Base-by-base conservation (phyloP, 2,329 filamentous ascomycete genomes). In the Leptographium galeiforme region DNA sequence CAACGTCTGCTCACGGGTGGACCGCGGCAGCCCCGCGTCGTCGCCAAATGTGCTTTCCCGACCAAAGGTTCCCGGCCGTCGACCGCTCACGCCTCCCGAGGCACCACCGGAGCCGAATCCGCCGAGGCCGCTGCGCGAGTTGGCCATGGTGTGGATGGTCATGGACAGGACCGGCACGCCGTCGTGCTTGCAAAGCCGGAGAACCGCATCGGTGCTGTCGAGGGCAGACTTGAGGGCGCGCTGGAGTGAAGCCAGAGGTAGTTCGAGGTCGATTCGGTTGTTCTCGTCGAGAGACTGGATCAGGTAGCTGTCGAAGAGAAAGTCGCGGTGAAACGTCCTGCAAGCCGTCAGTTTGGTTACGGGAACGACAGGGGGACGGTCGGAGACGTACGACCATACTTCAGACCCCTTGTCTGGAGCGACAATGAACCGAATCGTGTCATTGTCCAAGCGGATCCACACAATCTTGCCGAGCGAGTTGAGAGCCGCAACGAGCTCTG, bases 241-340 rank as follows among this genome's bases (percentile, higher is more conserved):
- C 63, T 93, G 87, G 25, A 98, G 81, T 2, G 87, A 84, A 14
- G 81, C 78, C n/a, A 97, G 81, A 32, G 93, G 89, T 1, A 98
- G 80, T 70, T 98, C 93, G 58, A 98, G 84, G 69, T 98, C 96
- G 70, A 98, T 96, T 52, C 89, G 87, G 69, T 95, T 95, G 67
- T 81, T 76, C 41, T 74, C 73, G 48, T 89, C 85, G 50, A 87
- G 87, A 50, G 90, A 95, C 66, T 95, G 85, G 60, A 97, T 83
- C 52, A 82, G 80, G 71, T 94, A 95, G 59, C 76, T 74, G 64
- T 89, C 78, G 67, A 98, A 97, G 62, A 98, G 89, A 61, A 89
- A 83, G 64, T 95, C 87, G 76, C 55, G 45, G 30, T 53, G 44
- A 18, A 60, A 58, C 1, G 53, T 56, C 25, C 54, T 56, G 36